These are phyloP conservation scores for Neurospora sp. DNA, from an alignment of 2,329 filamentous ascomycete species.

Conservation along the genomic window DNA sequence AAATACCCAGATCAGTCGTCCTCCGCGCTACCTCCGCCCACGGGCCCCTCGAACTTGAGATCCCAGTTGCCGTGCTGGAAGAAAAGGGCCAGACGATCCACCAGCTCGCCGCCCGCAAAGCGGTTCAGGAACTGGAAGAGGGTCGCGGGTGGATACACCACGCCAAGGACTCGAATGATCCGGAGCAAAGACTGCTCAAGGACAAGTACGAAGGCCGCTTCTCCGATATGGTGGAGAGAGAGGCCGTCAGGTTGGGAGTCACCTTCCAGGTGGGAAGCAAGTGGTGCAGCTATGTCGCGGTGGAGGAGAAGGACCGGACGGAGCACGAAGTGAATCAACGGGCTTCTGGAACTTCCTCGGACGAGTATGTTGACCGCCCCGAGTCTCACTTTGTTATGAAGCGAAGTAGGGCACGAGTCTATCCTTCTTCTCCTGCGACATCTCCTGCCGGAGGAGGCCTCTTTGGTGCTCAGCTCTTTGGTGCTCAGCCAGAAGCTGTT, in stretches of 20 bases:
- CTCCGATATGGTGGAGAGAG: slow-evolving; percentile 50
- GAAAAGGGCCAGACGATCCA: slow-evolving; percentile 49
- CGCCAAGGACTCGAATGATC: slow-evolving; percentile 29
- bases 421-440: not conserved
- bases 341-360: not conserved
- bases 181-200: slow-evolving; percentile 31
- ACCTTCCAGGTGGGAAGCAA: slow-evolving; percentile 58
- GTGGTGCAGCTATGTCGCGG: slow-evolving; percentile 65
- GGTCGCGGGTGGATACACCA: slow-evolving; percentile 56
- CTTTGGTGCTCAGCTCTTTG: not conserved
- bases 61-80: slow-evolving; percentile 46
- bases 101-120: slow-evolving; percentile 60
- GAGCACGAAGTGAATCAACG: not conserved
- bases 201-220: slow-evolving; percentile 41
- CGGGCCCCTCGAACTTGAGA: slow-evolving; percentile 52
- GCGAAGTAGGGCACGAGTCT: not conserved
- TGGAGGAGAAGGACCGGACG: slow-evolving; percentile 32
- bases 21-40: slow-evolving; percentile 47
- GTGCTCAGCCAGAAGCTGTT: not conserved
- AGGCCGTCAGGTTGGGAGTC: slow-evolving; percentile 56
- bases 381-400: too few species aligned
- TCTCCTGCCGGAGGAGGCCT: not conserved
- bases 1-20: slow-evolving; percentile 43
- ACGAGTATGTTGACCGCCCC: too few species aligned
- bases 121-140: slow-evolving; percentile 59